phyloP scores from a whole-genome alignment of 192 early-diverging fungal species.

The Coemansia sp. region DNA sequence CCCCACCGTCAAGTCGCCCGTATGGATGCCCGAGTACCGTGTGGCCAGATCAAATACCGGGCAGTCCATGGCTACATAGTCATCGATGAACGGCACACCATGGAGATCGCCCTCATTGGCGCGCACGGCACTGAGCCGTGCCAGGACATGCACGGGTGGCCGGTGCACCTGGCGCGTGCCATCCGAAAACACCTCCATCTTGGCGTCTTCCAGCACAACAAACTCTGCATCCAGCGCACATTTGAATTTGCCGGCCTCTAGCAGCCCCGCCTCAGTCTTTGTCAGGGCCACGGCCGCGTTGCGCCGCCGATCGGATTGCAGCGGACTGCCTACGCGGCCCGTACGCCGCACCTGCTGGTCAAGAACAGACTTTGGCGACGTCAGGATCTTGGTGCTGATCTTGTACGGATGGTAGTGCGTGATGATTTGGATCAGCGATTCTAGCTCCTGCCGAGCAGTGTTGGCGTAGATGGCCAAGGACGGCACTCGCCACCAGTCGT shows the following conservation, averaged over 20 bases:
- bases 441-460: not conserved
- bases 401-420: conserved; percentile 11
- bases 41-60: conserved; percentile 90
- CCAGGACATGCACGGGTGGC: conserved; percentile 75
- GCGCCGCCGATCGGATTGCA: conserved; percentile 7
- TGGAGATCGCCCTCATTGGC: conserved; percentile 65
- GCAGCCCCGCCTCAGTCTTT: conserved; percentile 17
- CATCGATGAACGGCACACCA: conserved; percentile 90
- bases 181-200: conserved; percentile 86
- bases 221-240: conserved; percentile 92
- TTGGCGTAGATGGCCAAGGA: conserved; percentile 29
- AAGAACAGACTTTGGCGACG: conserved; percentile 17
- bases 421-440: not conserved
- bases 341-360: conserved; percentile 5
- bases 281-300: conserved; percentile 35
- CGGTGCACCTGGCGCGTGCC: conserved; percentile 79
- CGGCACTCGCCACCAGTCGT: conserved; percentile 39
- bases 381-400: conserved; percentile 39
- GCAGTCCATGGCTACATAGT: conserved; percentile 83
- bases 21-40: conserved; percentile 89
- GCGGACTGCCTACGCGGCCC: not conserved
- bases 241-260: conserved; percentile 23
- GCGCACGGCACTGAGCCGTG: conserved; percentile 84
- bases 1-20: conserved; percentile 73
- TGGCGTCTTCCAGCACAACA: conserved; percentile 79